phyloP scores from a whole-genome alignment of 441 rosid species.

The Viola pubescens region DNA sequence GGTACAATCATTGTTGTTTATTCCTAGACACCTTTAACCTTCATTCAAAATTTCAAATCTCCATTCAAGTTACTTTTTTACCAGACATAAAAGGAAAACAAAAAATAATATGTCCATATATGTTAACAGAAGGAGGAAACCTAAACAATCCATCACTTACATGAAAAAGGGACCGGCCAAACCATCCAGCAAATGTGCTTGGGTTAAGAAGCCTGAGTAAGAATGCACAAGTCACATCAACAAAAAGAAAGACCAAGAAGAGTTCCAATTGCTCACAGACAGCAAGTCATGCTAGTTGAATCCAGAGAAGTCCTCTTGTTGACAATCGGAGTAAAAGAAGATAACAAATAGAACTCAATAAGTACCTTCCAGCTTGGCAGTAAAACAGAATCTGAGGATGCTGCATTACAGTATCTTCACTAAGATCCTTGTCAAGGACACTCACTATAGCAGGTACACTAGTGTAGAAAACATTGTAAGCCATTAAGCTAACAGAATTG shows the following conservation, averaged over 20 bases:
- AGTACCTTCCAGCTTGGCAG: conserved; percentile 99
- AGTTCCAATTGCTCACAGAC: background rate
- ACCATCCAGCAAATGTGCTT: conserved; percentile 99
- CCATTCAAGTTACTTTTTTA: too few species aligned
- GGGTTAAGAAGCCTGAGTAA: conserved; percentile 89
- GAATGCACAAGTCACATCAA: conserved; percentile 16
- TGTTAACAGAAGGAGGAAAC: background rate
- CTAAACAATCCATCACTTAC: conserved; percentile 43
- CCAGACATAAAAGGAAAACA: too few species aligned
- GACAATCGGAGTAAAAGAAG: background rate
- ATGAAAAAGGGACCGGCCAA: conserved; percentile 95
- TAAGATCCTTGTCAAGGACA: conserved; percentile 95
- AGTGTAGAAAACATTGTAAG: conserved; percentile 94
- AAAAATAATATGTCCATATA: background rate
- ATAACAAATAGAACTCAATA: background rate
- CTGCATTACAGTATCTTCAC: conserved; percentile 89
- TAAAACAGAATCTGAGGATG: conserved; percentile 98
- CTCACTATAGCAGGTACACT: conserved; percentile 92
- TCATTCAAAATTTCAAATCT: too few species aligned
- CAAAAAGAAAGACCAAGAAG: background rate
- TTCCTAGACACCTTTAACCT: too few species aligned
- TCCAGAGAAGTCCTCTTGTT: conserved; percentile 1
- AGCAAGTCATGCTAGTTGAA: conserved; percentile 11
- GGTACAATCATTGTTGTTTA: too few species aligned
- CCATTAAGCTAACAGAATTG: conserved; percentile 98